Evolutionary conservation across 768 basidiomycete genomes (phyloP).

Genomic region (Hortiboletus campestris): DNA sequence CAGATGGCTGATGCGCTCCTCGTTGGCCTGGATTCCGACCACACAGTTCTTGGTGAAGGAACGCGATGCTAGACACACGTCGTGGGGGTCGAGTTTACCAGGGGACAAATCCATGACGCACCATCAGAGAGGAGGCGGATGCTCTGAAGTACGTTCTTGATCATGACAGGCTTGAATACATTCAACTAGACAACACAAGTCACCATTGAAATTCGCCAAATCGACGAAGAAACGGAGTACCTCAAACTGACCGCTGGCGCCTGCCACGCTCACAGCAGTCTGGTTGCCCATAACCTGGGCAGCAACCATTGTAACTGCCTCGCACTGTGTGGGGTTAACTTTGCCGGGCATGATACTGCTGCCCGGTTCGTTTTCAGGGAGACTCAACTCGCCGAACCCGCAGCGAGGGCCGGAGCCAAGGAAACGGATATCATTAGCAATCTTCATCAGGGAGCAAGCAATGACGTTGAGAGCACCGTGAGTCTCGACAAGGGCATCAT

Average conservation of each 20-base stretch:
- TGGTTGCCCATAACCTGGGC: conserved; percentile 99
- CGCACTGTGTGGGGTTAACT: conserved; percentile 99
- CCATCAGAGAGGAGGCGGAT: conserved; percentile 93
- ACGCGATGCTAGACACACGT: conserved; percentile 56
- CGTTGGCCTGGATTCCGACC: conserved; percentile 94
- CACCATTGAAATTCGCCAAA: conserved; percentile 5
- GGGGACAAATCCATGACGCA: conserved; percentile 30
- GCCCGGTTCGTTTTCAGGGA: conserved; percentile 99
- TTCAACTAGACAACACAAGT: conserved; percentile 62
- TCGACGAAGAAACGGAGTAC: conserved; percentile 40
- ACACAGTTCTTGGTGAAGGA: conserved; percentile 98
- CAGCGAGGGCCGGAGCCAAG: conserved; percentile 97
- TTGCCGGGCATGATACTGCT: conserved; percentile 99
- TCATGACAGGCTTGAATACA: conserved; percentile 98
- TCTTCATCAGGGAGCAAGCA: conserved; percentile 98
- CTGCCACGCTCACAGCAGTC: conserved; percentile 87
- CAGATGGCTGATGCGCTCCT: conserved; percentile 84
- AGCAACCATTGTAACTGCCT: conserved; percentile 97
- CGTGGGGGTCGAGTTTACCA: conserved; percentile 1
- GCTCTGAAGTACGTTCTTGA: conserved; percentile 96
- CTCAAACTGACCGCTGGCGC: conserved; percentile 97
- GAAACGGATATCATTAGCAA: conserved; percentile 98
- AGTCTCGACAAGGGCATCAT: conserved; percentile 96
- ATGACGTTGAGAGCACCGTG: conserved; percentile 96
- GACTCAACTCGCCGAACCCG: conserved; percentile 88